Base-by-base conservation (phyloP, 805 yeast genomes). In the Sungouiella blattae region DNA sequence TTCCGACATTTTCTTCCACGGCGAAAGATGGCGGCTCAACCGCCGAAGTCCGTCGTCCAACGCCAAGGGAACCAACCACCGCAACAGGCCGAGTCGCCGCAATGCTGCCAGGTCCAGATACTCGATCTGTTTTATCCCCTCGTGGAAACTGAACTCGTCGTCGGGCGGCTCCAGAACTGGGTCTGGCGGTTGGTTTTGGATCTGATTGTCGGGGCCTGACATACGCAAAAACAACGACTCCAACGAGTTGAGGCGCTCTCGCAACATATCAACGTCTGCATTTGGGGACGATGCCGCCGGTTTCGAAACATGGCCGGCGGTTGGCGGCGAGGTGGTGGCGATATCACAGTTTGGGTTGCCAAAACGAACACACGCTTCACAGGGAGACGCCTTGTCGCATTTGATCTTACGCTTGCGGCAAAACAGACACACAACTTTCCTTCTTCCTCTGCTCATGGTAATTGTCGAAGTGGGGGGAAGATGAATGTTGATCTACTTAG, bases 371-470 rank as follows among this genome's bases (percentile, higher is more conserved):
- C 62, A 57, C 35, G 48, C 45, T 13, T 46, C 29, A 28, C 62
- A 57, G n/a, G 55, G 55, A 2, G 50, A 8, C 18, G 41, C 48
- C 5, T 69, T 69, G 45, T 66, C 58, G 39, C 71, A 66, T 35
- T 59, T 60, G 44, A 62, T 62, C 50, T 66, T 66, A 41, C 67
- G 55, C 29, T 57, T 62, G n/a, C 71, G 60, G 35, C 78, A 73
- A 24, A 56, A 61, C 43, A 72, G 76, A 49, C 77, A 73, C 4
- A 77, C 77, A 33, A 65, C 62, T 26, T 63, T 51, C 15, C 62
- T 65, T 27, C 77, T 50, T 24, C 67, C 54, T 25, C 71, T 16
- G 11, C 23, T 23, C 35, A 32, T 26, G 14, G 24, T 18, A n/a
- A n/a, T n/a, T n/a, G n/a, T n/a, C n/a, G n/a, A n/a, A n/a, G n/a